Percentiles rank a stretch among this genome's conserved stretches.
Conservation (phyloP, 2,329 filamentous ascomycete genomes). For the Cryphonectria japonica region DNA sequence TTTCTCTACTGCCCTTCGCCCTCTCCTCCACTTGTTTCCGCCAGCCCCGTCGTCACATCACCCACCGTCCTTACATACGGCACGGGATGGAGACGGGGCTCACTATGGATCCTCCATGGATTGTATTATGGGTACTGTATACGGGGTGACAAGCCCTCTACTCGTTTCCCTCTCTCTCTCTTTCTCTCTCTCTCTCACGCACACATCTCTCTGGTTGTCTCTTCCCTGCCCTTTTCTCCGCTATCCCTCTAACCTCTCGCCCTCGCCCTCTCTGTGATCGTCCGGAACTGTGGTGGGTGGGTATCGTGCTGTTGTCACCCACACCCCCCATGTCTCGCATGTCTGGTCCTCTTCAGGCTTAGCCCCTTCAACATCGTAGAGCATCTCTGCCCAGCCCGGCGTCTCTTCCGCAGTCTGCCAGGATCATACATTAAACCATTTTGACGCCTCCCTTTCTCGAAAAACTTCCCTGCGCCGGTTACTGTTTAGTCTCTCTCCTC, state of each 20-base stretch:
- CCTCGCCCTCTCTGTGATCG: conserved; percentile 33
- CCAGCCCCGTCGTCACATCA: conserved; percentile 2
- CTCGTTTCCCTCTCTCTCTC: neutral
- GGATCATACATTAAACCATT: conserved; percentile 36
- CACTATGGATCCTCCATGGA: neutral
- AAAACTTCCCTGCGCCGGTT: conserved; percentile 37
- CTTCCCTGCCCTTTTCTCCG: conserved; percentile 11
- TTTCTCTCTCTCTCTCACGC: neutral
- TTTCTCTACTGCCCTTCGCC: neutral
- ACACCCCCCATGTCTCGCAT: conserved; percentile 43
- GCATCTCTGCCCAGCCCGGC: conserved; percentile 40
- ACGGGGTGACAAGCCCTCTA: neutral
- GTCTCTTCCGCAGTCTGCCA: conserved; percentile 31
- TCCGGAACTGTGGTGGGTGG: conserved; percentile 33
- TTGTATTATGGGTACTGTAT: conserved; percentile 2
- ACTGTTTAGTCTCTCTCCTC: conserved; percentile 31
- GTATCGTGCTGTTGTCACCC: conserved; percentile 36
- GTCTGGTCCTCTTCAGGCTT: conserved; percentile 44
- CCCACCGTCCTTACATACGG: conserved; percentile 5
- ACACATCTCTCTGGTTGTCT: neutral
- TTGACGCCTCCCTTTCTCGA: conserved; percentile 29
- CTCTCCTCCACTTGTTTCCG: conserved; percentile 6
- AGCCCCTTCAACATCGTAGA: conserved; percentile 40
- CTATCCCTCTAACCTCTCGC: conserved; percentile 21
- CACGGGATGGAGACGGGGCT: conserved; percentile 1